Evolutionary conservation across 441 rosid genomes (phyloP), one percentile per base, ranked within the genome.

Genomic region (Bruguiera hainesii): DNA sequence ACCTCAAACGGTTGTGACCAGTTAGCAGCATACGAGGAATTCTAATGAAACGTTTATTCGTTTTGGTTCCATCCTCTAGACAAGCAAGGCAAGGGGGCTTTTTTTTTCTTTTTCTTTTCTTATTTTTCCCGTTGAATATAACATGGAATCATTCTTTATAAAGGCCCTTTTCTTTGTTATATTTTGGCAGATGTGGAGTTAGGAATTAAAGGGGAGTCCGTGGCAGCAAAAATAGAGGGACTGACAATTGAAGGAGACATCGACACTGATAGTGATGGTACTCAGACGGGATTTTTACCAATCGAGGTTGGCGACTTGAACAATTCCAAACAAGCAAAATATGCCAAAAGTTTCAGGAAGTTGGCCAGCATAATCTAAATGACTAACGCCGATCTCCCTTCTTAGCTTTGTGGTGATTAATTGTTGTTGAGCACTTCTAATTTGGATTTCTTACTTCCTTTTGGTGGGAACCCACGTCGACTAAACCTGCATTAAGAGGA

Each of bases 231-330:
- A 66, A 82, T 88, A 13, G 82, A 91, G 74, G 93, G 98, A 70
- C 51, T 91, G 82, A 84, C 87, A 0, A 83, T 89, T 1, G 93
- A 88, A 77, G 89, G 91, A 66, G 91, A 88, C 20, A 75, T 85
- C 5, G 89, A 87, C 60, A 78, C 73, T 3, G 91, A 82, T 9
- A 82, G 89, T 33, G 95, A 88, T 30, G 93, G 93, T 2, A 87
- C 90, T 55, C 96, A 90, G 61, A 81, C 90, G 0, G 87, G 93
- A 23, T 72, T 88, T 60, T 75, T 90, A 69, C 93, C 89, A 0
- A 60, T 77, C 19, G 86, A 83, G 23, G 7, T 48, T 23, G 74
- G 66, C 10, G 80, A 76, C 28, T 42, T 46, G 21, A 73, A 73
- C 61, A 65, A 66, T 7, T 23, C 66, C 7, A 78, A 73, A 42